Evolutionary conservation across 2,329 filamentous ascomycete species (phyloP).

Genomic region (Cercospora zeae-maydis): DNA sequence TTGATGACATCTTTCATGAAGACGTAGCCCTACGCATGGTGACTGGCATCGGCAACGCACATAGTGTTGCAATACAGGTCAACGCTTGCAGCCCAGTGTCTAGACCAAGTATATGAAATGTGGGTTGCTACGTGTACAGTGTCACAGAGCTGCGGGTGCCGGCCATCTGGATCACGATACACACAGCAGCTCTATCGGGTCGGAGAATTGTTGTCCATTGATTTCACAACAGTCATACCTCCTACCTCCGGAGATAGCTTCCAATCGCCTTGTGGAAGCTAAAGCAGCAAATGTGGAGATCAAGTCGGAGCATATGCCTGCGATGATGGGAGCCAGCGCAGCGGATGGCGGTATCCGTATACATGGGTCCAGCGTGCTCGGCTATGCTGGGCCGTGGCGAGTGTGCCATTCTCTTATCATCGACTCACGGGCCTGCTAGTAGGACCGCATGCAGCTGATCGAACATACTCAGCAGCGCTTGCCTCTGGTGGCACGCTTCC

Average conservation of each 20-base stretch:
- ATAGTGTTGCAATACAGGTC: too few relatives aligned
- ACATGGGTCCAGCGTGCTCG: neutral
- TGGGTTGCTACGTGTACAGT: neutral
- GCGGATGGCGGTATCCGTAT: neutral
- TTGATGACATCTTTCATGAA: neutral
- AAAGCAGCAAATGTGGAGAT: neutral
- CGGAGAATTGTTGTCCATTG: slow-evolving; percentile 3
- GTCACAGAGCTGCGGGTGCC: neutral
- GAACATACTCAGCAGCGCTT: neutral
- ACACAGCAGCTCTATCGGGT: neutral
- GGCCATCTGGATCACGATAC: neutral
- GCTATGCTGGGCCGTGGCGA: neutral
- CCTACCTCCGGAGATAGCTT: neutral
- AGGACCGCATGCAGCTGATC: neutral
- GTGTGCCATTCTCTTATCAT: too few relatives aligned
- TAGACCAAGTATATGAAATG: neutral
- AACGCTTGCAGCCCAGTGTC: neutral
- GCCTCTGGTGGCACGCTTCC: neutral
- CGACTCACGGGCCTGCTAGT: too few relatives aligned
- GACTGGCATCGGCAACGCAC: too few relatives aligned
- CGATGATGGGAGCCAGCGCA: neutral
- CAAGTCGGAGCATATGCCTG: neutral
- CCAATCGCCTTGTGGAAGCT: neutral
- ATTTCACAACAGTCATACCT: too few relatives aligned
- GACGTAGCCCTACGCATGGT: neutral